phyloP scores from a whole-genome alignment of 768 basidiomycete species.

The Rhizopogon sp. region DNA sequence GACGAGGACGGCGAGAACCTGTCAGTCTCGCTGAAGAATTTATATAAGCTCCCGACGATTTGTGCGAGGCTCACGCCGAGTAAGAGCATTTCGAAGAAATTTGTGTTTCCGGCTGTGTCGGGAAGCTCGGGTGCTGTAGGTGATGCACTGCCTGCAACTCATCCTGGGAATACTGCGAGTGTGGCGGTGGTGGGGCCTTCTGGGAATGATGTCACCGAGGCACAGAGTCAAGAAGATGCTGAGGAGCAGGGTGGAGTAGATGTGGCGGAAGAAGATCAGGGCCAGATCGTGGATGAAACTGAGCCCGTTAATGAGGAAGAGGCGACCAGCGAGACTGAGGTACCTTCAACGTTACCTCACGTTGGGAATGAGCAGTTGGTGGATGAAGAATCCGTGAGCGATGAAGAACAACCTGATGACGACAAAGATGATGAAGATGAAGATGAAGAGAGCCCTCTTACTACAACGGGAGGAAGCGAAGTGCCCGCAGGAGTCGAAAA shows the following conservation, averaged over 20 bases:
- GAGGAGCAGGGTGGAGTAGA: background rate
- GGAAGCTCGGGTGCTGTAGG: background rate
- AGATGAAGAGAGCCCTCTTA: background rate
- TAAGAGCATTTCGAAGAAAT: slow-evolving; percentile 46
- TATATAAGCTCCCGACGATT: slow-evolving; percentile 34
- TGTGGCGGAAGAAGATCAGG: background rate
- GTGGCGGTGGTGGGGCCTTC: too few species aligned
- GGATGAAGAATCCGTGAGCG: background rate
- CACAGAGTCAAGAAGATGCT: background rate
- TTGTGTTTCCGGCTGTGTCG: slow-evolving; percentile 39
- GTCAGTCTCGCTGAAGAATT: slow-evolving; percentile 1
- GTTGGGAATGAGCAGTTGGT: too few species aligned
- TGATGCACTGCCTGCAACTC: background rate
- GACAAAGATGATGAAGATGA: slow-evolving; percentile 7
- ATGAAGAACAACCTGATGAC: too few species aligned
- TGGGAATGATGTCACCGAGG: background rate
- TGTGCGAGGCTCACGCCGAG: slow-evolving; percentile 39
- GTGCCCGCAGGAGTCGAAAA: background rate
- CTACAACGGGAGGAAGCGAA: background rate
- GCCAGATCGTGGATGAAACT: background rate
- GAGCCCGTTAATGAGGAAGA: background rate
- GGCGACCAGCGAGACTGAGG: background rate
- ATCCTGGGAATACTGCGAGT: too few species aligned
- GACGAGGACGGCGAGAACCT: slow-evolving; percentile 1
- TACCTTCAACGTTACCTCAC: background rate